These are phyloP conservation scores for Ligustrum vulgare DNA, from an alignment of 257 asterid genomes.

Conservation along the genomic window DNA sequence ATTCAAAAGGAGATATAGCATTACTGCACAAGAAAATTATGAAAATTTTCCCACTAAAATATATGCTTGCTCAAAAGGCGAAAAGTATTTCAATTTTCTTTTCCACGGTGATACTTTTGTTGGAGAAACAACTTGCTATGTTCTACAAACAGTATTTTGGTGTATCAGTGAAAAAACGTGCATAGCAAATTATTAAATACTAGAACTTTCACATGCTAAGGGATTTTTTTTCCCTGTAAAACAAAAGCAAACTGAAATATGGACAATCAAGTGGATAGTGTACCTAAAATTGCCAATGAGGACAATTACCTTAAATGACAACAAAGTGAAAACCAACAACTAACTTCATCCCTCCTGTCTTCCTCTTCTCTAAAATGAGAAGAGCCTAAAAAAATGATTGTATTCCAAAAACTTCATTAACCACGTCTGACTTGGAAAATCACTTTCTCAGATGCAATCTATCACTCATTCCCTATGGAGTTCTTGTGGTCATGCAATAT, in stretches of 20 bases:
- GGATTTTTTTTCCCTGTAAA: not conserved
- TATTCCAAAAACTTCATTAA: no score
- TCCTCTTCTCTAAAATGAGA: no score
- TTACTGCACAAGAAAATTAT: constrained; percentile 3
- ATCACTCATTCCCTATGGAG: not conserved
- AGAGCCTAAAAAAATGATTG: no score
- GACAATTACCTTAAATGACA: constrained; percentile 59
- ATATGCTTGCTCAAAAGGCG: constrained; percentile 10
- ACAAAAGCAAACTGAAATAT: constrained; percentile 15
- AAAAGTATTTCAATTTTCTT: constrained; percentile 19
- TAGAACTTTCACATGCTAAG: constrained; percentile 3
- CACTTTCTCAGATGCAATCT: not conserved
- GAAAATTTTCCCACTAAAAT: not conserved
- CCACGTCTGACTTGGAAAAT: no score
- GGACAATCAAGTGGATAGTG: constrained; percentile 17
- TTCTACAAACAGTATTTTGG: not conserved
- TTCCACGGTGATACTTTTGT: not conserved
- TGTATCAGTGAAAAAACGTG: not conserved
- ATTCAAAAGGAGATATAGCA: constrained; percentile 8
- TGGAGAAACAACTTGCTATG: not conserved
- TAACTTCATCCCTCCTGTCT: no score
- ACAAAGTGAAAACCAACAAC: no score
- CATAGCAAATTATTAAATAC: constrained; percentile 14
- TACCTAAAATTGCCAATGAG: constrained; percentile 95
- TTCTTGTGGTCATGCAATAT: no score